These are phyloP conservation scores for Geotrichum fermentans DNA, from an alignment of 1,139 yeast species.

Conservation along the genomic window DNA sequence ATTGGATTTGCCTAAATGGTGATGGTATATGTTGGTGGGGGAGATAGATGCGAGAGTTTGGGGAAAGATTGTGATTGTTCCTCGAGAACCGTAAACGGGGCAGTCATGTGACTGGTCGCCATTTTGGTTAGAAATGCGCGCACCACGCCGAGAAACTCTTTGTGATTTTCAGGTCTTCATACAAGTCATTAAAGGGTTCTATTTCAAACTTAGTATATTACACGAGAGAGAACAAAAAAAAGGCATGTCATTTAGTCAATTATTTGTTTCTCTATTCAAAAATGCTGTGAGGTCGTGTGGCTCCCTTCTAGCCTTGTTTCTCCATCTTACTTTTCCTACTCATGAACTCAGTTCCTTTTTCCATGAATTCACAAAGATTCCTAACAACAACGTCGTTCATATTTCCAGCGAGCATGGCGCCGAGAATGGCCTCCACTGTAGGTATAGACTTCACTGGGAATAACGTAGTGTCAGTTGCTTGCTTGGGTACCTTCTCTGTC, in stretches of 20 bases:
- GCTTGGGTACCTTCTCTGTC: background rate
- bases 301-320: background rate
- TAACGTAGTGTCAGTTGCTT: constrained; percentile 22
- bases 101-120: no score
- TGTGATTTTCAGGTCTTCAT: no score
- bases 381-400: constrained; percentile 39
- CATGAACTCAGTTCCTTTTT: constrained; percentile 27
- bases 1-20: no score
- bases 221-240: background rate
- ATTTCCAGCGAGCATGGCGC: constrained; percentile 37
- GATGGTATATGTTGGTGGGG: background rate
- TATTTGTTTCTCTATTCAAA: background rate
- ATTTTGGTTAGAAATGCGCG: no score
- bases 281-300: background rate
- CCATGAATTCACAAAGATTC: constrained; percentile 34
- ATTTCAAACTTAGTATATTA: no score
- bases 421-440: constrained; percentile 37
- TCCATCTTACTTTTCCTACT: background rate
- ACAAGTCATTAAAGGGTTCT: no score
- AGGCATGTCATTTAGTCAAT: no score
- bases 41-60: background rate
- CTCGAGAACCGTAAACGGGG: no score
- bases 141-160: no score
- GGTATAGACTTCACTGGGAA: constrained; percentile 37
- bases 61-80: no score